Base-by-base conservation (phyloP, 495 filamentous ascomycete species). In the Penicillium desertorum region DNA sequence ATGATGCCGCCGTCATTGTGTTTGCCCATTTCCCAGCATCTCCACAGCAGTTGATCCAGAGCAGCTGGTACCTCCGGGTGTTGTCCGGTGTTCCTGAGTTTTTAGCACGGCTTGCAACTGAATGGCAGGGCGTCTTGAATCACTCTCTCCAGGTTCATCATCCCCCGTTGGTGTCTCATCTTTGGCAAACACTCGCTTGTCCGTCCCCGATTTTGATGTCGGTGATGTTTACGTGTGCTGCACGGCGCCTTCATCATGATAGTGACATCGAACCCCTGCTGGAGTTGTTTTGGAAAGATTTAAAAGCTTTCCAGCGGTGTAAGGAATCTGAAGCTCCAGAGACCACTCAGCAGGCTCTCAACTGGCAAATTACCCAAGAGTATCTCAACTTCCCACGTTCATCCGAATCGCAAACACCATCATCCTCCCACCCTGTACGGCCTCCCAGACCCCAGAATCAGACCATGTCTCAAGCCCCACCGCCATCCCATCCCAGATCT, bases 191-290 rank as follows among this genome's bases (percentile, higher is more conserved):
- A n/a, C 23, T 58, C 9, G n/a, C 8, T 25, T 8, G 44, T 7
- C 34, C 37, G 2, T 58, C 56, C 16, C 47, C 36, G 9, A 17
- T 50, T 5, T 34, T 58, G 20, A 50, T 58, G 37, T 45, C 36
- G 27, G 47, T 51, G 36, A 58, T 58, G 46, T 58, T 58, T 10
- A 48, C 42, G 43, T 56, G 29, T 29, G 17, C 49, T 20, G 34
- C 42, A 11, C 32, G 54, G 27, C 30, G 23, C 22, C 54, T 48
- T 17, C 36, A 56, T 14, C 9, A 48, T 8, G 43, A 47, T 10
- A 11, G 11, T 7, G 41, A 22, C 30, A 39, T 39, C n/a, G 19
- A 45, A 16, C 1, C 37, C 5, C 23, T 59, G 10, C 1, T 42
- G 53, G 1, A 36, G 12, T 12, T 47, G 5, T 42, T 51, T 46